phyloP scores from a whole-genome alignment of 176 grass and related monocot genomes.

The Carex myosuroides region DNA sequence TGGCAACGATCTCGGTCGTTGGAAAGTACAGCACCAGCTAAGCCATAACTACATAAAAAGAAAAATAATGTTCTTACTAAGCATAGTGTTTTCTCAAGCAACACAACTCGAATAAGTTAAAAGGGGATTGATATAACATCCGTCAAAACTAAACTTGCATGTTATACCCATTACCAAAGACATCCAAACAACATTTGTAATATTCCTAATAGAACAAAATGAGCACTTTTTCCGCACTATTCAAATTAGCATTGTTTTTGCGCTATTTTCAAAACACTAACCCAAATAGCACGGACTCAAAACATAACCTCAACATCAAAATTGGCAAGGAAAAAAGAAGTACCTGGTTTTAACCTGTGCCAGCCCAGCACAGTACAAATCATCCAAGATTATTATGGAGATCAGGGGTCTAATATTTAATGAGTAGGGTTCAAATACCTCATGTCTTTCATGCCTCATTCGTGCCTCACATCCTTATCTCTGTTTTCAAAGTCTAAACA shows the following conservation, averaged over 20 bases:
- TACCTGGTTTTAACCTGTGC: background rate
- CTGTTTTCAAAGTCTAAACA: too few relatives aligned
- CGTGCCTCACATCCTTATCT: too few relatives aligned
- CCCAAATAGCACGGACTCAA: too few relatives aligned
- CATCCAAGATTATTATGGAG: background rate
- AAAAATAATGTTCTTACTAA: background rate
- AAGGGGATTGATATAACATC: background rate
- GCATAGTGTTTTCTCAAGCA: background rate
- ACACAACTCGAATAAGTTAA: background rate
- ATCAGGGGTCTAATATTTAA: background rate
- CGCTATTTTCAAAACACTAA: too few relatives aligned
- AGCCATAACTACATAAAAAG: slow-evolving; percentile 55
- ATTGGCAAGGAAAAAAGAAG: background rate
- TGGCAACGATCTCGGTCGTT: slow-evolving; percentile 62
- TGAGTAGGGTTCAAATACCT: too few relatives aligned
- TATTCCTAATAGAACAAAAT: too few relatives aligned
- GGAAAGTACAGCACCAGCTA: slow-evolving; percentile 84
- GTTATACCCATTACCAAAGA: background rate
- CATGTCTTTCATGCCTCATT: too few relatives aligned
- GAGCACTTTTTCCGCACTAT: too few relatives aligned
- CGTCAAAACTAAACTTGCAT: background rate
- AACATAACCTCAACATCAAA: background rate
- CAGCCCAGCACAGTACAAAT: background rate
- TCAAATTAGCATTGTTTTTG: background rate
- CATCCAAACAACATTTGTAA: too few relatives aligned